Evolutionary conservation across 2,329 filamentous ascomycete species (phyloP).

Genomic region (Penicillium sp.): DNA sequence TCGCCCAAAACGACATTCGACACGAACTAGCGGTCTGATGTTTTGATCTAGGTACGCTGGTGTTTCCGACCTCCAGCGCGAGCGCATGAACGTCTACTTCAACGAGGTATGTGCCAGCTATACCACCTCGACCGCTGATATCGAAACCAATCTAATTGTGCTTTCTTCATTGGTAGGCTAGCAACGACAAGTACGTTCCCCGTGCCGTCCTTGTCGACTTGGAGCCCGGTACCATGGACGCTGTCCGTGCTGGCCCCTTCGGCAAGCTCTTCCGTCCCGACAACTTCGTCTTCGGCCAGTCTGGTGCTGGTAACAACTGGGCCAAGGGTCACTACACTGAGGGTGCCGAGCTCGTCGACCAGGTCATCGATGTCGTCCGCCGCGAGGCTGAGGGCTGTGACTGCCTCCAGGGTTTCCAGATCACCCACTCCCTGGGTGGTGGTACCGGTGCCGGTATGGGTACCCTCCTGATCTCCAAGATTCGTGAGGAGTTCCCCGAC

Average conservation of each 20-base stretch:
- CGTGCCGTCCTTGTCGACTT: slow-evolving; percentile 99
- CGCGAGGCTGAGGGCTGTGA: slow-evolving; percentile 98
- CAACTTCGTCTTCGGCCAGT: slow-evolving; percentile 99
- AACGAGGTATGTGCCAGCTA: slow-evolving; percentile 64
- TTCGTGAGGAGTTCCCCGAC: slow-evolving; percentile 99
- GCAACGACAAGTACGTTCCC: slow-evolving; percentile 98
- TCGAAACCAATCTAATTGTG: neutral
- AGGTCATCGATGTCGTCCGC: slow-evolving; percentile 96
- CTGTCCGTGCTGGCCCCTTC: slow-evolving; percentile 95
- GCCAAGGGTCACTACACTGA: slow-evolving; percentile 99
- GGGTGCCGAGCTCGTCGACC: slow-evolving; percentile 97
- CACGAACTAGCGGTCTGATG: slow-evolving; percentile 23
- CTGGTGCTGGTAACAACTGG: slow-evolving; percentile 99
- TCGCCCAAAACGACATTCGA: slow-evolving; percentile 29
- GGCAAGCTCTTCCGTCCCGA: slow-evolving; percentile 99
- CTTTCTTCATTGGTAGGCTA: slow-evolving; percentile 59
- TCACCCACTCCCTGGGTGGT: slow-evolving; percentile 99
- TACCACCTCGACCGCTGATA: neutral
- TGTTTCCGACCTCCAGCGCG: slow-evolving; percentile 96
- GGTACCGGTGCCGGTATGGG: slow-evolving; percentile 99
- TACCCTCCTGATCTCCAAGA: slow-evolving; percentile 99
- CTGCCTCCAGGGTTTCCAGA: slow-evolving; percentile 99
- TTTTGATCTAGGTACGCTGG: slow-evolving; percentile 79
- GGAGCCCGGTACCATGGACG: slow-evolving; percentile 99
- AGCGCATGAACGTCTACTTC: slow-evolving; percentile 99